A percentile compares a stretch with the other conserved stretches of the same genome.
These are phyloP conservation scores for Phylloporus rhodoxanthus DNA, from an alignment of 768 basidiomycete species.

Conservation along the genomic window DNA sequence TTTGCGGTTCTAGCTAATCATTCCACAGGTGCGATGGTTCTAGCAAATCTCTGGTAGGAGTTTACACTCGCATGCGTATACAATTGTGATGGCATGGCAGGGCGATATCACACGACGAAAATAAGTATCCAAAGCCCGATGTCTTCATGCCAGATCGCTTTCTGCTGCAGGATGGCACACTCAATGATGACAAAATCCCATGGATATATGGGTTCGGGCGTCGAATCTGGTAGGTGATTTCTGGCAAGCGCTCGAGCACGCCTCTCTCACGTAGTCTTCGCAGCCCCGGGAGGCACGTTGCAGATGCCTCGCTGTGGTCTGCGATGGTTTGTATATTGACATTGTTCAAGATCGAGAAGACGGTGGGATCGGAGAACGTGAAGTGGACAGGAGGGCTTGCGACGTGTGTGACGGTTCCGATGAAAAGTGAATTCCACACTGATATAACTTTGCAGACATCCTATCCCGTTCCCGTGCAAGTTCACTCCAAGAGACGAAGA, in stretches of 20 bases:
- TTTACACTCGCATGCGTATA: no score
- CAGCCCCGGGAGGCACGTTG: conserved; percentile 20
- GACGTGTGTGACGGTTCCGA: not conserved
- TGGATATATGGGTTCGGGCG: conserved; percentile 20
- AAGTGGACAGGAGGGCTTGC: conserved; percentile 12
- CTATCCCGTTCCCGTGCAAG: conserved; percentile 14
- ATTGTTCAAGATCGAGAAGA: conserved; percentile 15
- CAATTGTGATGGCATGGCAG: conserved; percentile 13
- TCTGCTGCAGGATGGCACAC: conserved; percentile 15
- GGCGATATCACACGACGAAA: conserved; percentile 38
- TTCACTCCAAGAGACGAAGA: conserved; percentile 11
- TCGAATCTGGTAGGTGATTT: conserved; percentile 14
- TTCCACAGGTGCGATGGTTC: conserved; percentile 5
- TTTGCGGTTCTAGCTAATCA: not conserved
- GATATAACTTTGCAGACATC: conserved; percentile 1
- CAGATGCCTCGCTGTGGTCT: conserved; percentile 19
- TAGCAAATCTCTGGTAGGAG: conserved; percentile 12
- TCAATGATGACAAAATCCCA: conserved; percentile 10
- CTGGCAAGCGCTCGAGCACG: not conserved
- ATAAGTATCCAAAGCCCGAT: conserved; percentile 29
- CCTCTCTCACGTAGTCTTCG: not conserved
- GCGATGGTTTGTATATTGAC: conserved; percentile 18
- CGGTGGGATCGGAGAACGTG: conserved; percentile 12
- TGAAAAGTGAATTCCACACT: not conserved
- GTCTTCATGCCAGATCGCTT: conserved; percentile 37